These are phyloP conservation scores for Rutstroemia sp. DNA, from an alignment of 2,329 filamentous ascomycete species.

Conservation along the genomic window DNA sequence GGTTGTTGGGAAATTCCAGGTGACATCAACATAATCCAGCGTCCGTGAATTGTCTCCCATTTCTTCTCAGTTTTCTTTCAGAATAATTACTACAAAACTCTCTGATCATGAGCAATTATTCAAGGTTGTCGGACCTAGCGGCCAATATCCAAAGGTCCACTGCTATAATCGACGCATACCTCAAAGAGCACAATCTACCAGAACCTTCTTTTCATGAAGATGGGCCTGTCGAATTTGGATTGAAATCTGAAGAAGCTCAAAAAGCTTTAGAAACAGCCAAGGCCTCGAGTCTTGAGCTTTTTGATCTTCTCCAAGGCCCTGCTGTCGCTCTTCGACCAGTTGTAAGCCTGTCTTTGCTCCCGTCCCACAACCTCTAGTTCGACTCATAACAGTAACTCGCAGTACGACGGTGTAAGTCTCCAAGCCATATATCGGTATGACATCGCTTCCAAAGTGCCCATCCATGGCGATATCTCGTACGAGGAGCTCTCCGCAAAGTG, in stretches of 20 bases:
- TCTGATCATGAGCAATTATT: neutral
- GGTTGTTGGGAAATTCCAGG: too few species aligned
- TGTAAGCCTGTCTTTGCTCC: neutral
- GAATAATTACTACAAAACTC: too few species aligned
- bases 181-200: neutral
- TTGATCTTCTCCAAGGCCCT: neutral
- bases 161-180: neutral
- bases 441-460: neutral
- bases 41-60: too few species aligned
- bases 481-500: neutral
- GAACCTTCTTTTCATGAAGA: neutral
- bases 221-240: neutral
- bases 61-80: too few species aligned
- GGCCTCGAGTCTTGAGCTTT: neutral
- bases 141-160: neutral
- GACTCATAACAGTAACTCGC: neutral
- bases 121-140: neutral
- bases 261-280: neutral
- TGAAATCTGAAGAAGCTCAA: neutral
- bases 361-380: too few species aligned
- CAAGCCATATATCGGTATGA: neutral
- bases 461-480: neutral
- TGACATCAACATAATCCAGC: too few species aligned
- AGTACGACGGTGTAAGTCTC: constrained; percentile 1
- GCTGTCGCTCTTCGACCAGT: neutral